These are phyloP conservation scores for Russula brevipes DNA, from an alignment of 768 basidiomycete species.

Conservation along the genomic window DNA sequence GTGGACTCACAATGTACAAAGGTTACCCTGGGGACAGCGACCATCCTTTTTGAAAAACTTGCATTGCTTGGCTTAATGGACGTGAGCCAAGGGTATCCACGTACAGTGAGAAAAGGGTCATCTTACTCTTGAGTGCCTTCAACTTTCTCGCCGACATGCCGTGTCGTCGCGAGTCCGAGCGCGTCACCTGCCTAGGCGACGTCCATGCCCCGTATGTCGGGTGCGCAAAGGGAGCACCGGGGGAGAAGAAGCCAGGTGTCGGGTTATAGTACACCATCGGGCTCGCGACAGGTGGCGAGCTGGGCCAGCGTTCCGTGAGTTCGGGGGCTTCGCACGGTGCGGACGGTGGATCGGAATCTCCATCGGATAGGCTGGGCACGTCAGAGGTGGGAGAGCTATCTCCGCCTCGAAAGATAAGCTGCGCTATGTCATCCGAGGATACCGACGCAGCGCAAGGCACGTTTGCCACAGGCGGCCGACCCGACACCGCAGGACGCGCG, in stretches of 20 bases:
- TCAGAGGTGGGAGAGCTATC: conserved; percentile 13
- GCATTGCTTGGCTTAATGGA: conserved; percentile 22
- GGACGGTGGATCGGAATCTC: conserved; percentile 19
- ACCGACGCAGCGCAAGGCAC: not conserved
- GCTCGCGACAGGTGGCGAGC: conserved; percentile 11
- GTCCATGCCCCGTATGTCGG: conserved; percentile 9
- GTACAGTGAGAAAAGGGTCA: not conserved
- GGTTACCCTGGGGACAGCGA: conserved; percentile 19
- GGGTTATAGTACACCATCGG: conserved; percentile 14
- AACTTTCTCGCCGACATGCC: conserved; percentile 18
- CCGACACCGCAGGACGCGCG: not conserved
- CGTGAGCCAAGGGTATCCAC: not conserved
- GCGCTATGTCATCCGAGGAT: conserved; percentile 3
- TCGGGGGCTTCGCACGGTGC: conserved; percentile 20
- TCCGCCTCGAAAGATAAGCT: conserved; percentile 9
- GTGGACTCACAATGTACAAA: conserved; percentile 23
- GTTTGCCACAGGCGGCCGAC: not conserved
- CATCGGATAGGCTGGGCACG: conserved; percentile 23
- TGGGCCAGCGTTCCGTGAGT: conserved; percentile 21
- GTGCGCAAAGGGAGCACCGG: conserved; percentile 9
- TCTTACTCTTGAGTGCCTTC: conserved; percentile 24
- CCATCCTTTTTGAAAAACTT: conserved; percentile 24
- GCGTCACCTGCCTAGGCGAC: not conserved
- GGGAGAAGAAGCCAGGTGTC: conserved; percentile 8
- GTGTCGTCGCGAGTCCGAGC: conserved; percentile 8